Evolutionary conservation across 2,329 filamentous ascomycete genomes (phyloP).

Genomic region (Mariannaea sp.): DNA sequence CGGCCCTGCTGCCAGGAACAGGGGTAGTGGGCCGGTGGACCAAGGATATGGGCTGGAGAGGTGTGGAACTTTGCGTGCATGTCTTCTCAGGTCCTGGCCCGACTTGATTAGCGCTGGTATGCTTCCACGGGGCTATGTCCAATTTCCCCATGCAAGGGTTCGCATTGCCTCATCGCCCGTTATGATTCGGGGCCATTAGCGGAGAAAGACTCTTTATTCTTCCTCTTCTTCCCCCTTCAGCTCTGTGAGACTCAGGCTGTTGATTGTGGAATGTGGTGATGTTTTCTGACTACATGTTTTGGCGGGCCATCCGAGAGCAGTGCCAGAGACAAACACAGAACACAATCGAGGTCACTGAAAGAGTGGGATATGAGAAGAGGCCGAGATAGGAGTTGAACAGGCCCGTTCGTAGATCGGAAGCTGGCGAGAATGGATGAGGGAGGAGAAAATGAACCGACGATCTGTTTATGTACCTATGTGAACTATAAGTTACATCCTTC

Average conservation of each 20-base stretch:
- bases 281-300: background rate
- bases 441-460: background rate
- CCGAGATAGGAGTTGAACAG: background rate
- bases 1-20: constrained; percentile 18
- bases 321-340: background rate
- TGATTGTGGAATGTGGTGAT: background rate
- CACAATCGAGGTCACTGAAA: background rate
- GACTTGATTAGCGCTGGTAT: constrained; percentile 12
- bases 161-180: constrained; percentile 15
- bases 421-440: background rate
- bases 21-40: constrained; percentile 5
- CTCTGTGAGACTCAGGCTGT: background rate
- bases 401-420: background rate
- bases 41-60: constrained; percentile 4
- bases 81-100: background rate
- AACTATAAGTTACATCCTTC: too few relatives aligned
- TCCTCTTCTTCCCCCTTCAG: too few relatives aligned
- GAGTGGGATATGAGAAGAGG: background rate
- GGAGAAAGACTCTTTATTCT: background rate
- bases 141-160: constrained; percentile 20
- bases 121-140: constrained; percentile 15
- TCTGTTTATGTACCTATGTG: background rate
- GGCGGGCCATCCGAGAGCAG: background rate
- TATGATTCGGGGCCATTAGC: constrained; percentile 10
- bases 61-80: constrained; percentile 1